A percentile compares a stretch with the other conserved stretches of the same genome.
phyloP scores from a whole-genome alignment of 1,139 yeast genomes.

The Scheffersomyces illinoinensis region DNA sequence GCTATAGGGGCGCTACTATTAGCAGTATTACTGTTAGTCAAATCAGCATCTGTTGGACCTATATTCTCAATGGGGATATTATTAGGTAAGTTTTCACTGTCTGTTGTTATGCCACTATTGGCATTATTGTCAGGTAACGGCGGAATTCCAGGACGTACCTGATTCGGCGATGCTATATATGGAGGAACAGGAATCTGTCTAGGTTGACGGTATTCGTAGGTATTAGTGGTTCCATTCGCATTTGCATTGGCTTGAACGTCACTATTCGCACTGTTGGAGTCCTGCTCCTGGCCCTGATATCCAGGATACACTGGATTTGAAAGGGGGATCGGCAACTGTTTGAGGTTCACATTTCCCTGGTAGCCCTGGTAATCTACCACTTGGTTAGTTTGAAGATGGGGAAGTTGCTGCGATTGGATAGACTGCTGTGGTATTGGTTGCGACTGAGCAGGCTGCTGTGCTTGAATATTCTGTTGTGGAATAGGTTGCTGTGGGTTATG shows the following conservation, averaged over 20 bases:
- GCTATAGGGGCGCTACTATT: not conserved
- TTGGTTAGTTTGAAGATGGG: not conserved
- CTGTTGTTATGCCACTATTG: not conserved
- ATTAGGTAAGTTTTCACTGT: not conserved
- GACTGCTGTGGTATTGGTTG: constrained; percentile 4
- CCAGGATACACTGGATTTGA: not conserved
- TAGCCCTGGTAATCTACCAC: not conserved
- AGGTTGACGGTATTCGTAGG: not conserved
- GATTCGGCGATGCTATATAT: not conserved
- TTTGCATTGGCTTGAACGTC: not conserved
- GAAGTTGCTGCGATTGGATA: not conserved
- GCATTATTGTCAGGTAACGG: not conserved
- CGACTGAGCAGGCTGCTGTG: not conserved
- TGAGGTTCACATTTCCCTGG: not conserved
- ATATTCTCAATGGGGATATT: not conserved
- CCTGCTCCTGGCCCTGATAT: not conserved
- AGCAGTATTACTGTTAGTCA: not conserved
- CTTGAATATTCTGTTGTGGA: constrained; percentile 2
- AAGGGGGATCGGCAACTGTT: not conserved
- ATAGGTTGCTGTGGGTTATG: constrained; percentile 3
- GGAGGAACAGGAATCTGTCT: not conserved
- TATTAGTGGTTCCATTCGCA: not conserved
- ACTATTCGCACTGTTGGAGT: not conserved
- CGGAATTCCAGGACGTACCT: not conserved
- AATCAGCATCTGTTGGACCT: not conserved